These are phyloP conservation scores for Prunus dulcis DNA, from an alignment of 306 rosid species.

Conservation along the genomic window DNA sequence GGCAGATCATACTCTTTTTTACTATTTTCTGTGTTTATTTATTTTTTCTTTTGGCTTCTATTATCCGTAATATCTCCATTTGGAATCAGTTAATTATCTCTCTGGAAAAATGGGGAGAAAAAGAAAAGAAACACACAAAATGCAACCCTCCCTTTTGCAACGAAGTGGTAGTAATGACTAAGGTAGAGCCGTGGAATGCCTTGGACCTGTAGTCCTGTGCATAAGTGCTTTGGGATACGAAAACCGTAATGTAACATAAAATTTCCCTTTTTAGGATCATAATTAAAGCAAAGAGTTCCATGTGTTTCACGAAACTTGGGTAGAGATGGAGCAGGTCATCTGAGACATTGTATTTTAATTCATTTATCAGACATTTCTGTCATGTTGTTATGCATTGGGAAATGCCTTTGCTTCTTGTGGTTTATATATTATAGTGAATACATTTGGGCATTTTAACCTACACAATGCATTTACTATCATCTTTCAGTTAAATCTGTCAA, in stretches of 20 bases:
- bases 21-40: neutral
- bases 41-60: neutral
- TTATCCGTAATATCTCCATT: neutral
- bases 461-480: neutral
- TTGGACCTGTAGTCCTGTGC: neutral
- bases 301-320: neutral
- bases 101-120: neutral
- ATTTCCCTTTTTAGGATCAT: neutral
- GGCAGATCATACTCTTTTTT: neutral
- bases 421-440: neutral
- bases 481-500: slow-evolving; percentile 64
- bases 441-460: neutral
- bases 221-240: neutral
- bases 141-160: neutral
- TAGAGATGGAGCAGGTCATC: neutral
- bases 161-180: neutral
- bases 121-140: no score
- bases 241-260: neutral
- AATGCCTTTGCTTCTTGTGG: neutral
- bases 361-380: neutral
- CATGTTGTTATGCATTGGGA: neutral
- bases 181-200: neutral
- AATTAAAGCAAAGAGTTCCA: neutral
- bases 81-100: neutral
- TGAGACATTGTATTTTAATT: neutral